Evolutionary conservation across 2,329 filamentous ascomycete species (phyloP).

Genomic region (Mycosphaerelloides madeirae): DNA sequence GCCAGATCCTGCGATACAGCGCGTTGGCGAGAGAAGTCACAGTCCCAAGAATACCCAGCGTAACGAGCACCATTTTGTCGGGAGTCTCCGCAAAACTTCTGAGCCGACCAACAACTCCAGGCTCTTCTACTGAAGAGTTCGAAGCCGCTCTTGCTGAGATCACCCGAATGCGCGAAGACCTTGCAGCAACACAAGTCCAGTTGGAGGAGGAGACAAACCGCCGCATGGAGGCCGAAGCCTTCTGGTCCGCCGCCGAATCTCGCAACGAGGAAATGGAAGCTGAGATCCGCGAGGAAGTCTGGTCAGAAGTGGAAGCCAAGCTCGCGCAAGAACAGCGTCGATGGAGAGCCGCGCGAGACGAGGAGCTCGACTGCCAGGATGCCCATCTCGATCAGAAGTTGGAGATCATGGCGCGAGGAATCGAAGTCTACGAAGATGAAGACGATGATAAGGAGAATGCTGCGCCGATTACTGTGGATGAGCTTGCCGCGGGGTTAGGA

Average conservation of each 20-base stretch:
- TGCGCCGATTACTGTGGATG: conserved; percentile 9
- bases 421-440: conserved; percentile 43
- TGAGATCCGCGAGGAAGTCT: conserved; percentile 83
- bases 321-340: conserved; percentile 69
- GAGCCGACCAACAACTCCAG: conserved; percentile 42
- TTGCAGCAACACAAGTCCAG: conserved; percentile 67
- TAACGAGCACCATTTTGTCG: conserved; percentile 63
- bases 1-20: conserved; percentile 90
- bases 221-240: conserved; percentile 67
- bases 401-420: conserved; percentile 61
- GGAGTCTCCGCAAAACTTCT: conserved; percentile 30
- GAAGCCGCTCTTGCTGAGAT: conserved; percentile 79
- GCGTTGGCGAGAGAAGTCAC: conserved; percentile 90
- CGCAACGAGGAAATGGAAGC: conserved; percentile 72
- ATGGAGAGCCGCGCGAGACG: conserved; percentile 75
- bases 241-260: conserved; percentile 60
- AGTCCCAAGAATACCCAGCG: conserved; percentile 79
- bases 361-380: conserved; percentile 71
- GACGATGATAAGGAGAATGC: conserved; percentile 22
- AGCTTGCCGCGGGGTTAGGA: conserved; percentile 3
- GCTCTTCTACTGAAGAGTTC: conserved; percentile 59
- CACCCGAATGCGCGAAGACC: conserved; percentile 69
- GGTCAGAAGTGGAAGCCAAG: conserved; percentile 74
- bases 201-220: conserved; percentile 66
- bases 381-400: conserved; percentile 86